Evolutionary conservation across 192 early-diverging fungal genomes (phyloP).

Genomic region (Spizellomyces sp.): DNA sequence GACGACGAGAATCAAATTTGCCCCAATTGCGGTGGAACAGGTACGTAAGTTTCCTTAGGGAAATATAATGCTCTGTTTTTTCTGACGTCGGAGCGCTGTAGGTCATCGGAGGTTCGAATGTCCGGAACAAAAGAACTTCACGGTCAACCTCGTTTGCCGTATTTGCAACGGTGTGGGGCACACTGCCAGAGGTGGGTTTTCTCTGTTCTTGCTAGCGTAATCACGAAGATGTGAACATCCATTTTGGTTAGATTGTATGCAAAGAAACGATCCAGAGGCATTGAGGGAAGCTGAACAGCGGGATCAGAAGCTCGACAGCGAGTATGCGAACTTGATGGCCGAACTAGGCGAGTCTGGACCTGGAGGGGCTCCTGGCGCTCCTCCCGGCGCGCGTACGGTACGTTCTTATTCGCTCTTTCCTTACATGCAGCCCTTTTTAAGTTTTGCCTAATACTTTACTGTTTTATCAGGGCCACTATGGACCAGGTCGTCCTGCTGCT

Average conservation of each 20-base stretch:
- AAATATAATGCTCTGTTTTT: neutral
- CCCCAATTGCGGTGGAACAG: slow-evolving; percentile 77
- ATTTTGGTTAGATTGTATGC: slow-evolving; percentile 72
- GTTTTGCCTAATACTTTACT: neutral
- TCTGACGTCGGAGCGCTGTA: slow-evolving; percentile 7
- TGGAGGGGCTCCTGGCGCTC: slow-evolving; percentile 7
- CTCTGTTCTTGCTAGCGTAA: neutral
- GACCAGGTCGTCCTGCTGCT: slow-evolving; percentile 11
- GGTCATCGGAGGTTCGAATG: slow-evolving; percentile 94
- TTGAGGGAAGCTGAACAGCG: slow-evolving; percentile 72
- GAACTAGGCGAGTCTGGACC: slow-evolving; percentile 74
- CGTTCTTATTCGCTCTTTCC: neutral
- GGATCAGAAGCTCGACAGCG: slow-evolving; percentile 84
- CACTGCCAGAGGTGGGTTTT: slow-evolving; percentile 67
- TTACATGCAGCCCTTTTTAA: neutral
- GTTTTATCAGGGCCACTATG: slow-evolving; percentile 7
- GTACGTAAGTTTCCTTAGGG: neutral
- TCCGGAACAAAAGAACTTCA: slow-evolving; percentile 84
- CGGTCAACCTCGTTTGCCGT: slow-evolving; percentile 81
- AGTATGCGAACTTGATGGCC: slow-evolving; percentile 93
- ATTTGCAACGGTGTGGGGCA: slow-evolving; percentile 91
- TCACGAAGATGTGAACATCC: neutral
- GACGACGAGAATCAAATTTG: slow-evolving; percentile 96
- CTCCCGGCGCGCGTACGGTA: neutral
- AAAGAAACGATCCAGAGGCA: slow-evolving; percentile 81